Base-by-base conservation (phyloP, 2,329 filamentous ascomycete genomes). In the Fusarium metavorans region DNA sequence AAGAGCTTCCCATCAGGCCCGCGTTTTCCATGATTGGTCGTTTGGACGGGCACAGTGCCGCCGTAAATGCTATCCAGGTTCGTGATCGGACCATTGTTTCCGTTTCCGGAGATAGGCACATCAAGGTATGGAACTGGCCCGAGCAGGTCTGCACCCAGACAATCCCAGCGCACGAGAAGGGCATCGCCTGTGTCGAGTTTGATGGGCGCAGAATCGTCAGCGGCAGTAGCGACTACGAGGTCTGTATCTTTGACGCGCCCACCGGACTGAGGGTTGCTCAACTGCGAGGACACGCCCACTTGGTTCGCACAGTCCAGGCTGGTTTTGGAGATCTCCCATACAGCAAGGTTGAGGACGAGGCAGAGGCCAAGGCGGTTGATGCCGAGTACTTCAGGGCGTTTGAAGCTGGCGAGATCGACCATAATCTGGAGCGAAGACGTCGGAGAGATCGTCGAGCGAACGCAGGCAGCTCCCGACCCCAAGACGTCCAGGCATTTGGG, bases 181-280 rank as follows among this genome's bases (percentile, higher is more conserved):
- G 97, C 35, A 98, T 99, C 77, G 97, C 97, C 4, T 99, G 97
- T 81, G 95, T 99, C 18, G 96, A 99, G 83, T 98, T 97, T 80
- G 97, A 99, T 81, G 95, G 95, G 30, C 92, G 94, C 60, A 91
- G 97, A 23, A 97, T 99, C 72, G 95, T 99, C 61, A 98, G 95
- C 77, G 97, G 97, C 4, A 98, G 95, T 82, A 98, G 95, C 77
- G 97, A 99, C 82, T 95, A 97, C 80, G 95, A 97, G 45, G 95
- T 99, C 35, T 95, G 97, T 76, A 97, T 99, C 23, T 99, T 97
- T 81, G 97, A 98, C 81, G 92, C 93, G 52, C 89, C 90, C 54
- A 95, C 95, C 0, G 93, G 94, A 5, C 92, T 97, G 13, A 95
- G 98, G 82, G 95, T 98, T 7, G 96, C 95, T 18, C 96, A 94